A percentile compares a stretch with the other conserved stretches of the same genome.
These are phyloP conservation scores for Pezicula rhizophila DNA, from an alignment of 2,329 filamentous ascomycete species.

Conservation along the genomic window DNA sequence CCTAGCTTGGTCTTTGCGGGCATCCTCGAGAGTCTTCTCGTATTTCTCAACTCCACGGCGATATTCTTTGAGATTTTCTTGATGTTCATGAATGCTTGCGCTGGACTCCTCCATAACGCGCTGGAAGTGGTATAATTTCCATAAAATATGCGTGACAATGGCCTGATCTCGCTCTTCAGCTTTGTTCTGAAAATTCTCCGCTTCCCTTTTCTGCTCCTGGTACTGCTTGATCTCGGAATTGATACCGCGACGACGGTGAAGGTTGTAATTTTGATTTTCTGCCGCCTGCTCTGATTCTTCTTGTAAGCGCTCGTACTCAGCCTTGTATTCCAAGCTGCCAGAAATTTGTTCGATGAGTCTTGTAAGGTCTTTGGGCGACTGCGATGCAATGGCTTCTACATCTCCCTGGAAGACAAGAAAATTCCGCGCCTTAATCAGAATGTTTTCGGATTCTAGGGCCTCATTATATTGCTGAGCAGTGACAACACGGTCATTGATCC, in stretches of 20 bases:
- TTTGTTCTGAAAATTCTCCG: conserved; percentile 88
- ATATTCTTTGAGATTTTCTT: conserved; percentile 91
- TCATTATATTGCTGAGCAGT: conserved; percentile 91
- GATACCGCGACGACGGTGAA: conserved; percentile 85
- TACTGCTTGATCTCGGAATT: conserved; percentile 98
- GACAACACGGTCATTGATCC: conserved; percentile 89
- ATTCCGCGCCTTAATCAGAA: conserved; percentile 94
- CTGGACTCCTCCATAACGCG: conserved; percentile 88
- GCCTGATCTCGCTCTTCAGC: conserved; percentile 85
- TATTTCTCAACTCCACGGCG: conserved; percentile 82
- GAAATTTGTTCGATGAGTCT: conserved; percentile 96
- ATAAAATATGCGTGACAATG: conserved; percentile 87
- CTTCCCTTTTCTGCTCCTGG: conserved; percentile 92
- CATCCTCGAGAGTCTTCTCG: conserved; percentile 71
- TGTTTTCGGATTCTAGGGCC: conserved; percentile 86
- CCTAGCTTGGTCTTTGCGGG: conserved; percentile 75
- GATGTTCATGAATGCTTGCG: conserved; percentile 83
- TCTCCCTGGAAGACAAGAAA: conserved; percentile 98
- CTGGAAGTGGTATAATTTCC: conserved; percentile 96
- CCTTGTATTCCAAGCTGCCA: conserved; percentile 89
- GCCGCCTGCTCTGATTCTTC: conserved; percentile 77
- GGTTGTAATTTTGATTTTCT: conserved; percentile 82
- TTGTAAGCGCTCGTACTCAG: conserved; percentile 89
- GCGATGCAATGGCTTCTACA: conserved; percentile 92
- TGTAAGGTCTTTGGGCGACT: conserved; percentile 90